Evolutionary conservation across 148 eudicot genomes (phyloP).

Genomic region (Linanthus parryae): DNA sequence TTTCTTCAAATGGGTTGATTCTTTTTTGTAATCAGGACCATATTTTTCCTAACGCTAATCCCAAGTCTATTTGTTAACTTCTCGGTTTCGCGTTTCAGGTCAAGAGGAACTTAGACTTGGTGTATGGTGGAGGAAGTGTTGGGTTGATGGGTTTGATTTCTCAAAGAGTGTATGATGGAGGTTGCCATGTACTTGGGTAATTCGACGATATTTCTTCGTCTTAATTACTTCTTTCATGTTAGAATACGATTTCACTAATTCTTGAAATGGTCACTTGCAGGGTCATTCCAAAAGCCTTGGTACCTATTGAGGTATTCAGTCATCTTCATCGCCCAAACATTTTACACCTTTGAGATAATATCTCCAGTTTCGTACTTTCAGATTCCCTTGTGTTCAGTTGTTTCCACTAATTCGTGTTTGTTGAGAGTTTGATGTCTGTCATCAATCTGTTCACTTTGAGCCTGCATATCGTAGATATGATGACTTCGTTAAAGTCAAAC

Average conservation of each 20-base stretch:
- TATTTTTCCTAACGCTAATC: neutral
- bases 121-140: conserved; percentile 96
- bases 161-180: conserved; percentile 64
- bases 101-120: conserved; percentile 76
- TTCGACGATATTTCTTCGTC: neutral
- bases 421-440: too few species aligned
- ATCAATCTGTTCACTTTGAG: too few species aligned
- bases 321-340: conserved; percentile 9
- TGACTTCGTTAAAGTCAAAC: too few species aligned
- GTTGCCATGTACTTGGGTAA: conserved; percentile 97
- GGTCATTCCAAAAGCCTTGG: conserved; percentile 85
- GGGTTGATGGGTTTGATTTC: conserved; percentile 93
- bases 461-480: too few species aligned
- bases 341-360: too few species aligned
- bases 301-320: conserved; percentile 76
- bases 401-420: too few species aligned
- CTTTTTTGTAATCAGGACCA: neutral
- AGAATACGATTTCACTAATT: neutral
- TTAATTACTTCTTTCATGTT: neutral
- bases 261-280: conserved; percentile 34
- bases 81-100: conserved; percentile 37
- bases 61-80: neutral
- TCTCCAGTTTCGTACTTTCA: too few species aligned
- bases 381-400: too few species aligned
- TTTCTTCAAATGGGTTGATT: conserved; percentile 7